Evolutionary conservation across 768 basidiomycete genomes (phyloP), one percentile per base, ranked within the genome.

Genomic region (Guyanaporus albipodus): DNA sequence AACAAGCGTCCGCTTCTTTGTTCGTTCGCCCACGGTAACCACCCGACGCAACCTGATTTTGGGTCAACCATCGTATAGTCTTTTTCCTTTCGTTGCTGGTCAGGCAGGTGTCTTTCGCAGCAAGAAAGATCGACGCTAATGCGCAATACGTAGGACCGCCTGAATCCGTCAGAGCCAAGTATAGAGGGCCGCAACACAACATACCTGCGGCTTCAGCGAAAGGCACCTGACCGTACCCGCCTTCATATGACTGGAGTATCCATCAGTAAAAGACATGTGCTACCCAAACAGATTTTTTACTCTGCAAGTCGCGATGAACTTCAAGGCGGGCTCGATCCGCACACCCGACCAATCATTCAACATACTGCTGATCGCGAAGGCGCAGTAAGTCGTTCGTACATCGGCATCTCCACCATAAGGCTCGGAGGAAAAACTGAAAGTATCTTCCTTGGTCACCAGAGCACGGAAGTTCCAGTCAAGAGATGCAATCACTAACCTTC

Each of bases 61-160:
- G 77, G 14, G 83, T 50, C 1, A 94, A 71, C 92, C 93, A 98
- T 23, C 82, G 72, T 23, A 87, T 69, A 0, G 90, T 88, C 35
- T 69, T 63, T 8, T 69, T 58, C 35, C 72, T 74, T 52, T 86
- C 77, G 7, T 54, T 52, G 1, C 61, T 50, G 6, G 38, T 75
- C 52, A 35, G 56, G 57, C 39, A 44, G 31, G 58, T 36, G 29
- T 43, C 66, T 53, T 33, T 49, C 17, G 19, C 45, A 72, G 66
- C 41, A 73, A 90, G 74, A 45, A 78, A 63, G 11, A 94, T 73
- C 0, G 87, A 76, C 1, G 93, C 91, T 22, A 96, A 62, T 1
- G 89, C 87, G 55, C 89, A 94, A 66, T 97, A 98, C 1, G 95
- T 96, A 15, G 92, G 88, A 7, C 95, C 95, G 17, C 94, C 93